Evolutionary conservation across 2,329 filamentous ascomycete species (phyloP).

Genomic region (Colletotrichum zoysiae): DNA sequence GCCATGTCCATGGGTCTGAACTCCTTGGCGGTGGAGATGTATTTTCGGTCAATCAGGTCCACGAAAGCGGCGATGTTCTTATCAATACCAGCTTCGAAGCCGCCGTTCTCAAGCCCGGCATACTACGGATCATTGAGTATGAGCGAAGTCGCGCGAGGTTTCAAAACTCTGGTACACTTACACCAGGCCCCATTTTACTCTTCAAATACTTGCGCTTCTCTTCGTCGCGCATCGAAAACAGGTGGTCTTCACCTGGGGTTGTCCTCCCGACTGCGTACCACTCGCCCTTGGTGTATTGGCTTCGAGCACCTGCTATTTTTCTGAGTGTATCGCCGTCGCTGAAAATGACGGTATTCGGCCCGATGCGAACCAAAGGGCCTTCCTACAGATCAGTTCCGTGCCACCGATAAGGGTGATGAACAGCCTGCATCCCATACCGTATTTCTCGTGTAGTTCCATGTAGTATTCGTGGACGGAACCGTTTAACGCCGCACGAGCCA

Average conservation of each 20-base stretch:
- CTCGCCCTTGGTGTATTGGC: conserved; percentile 38
- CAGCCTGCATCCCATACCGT: conserved; percentile 1
- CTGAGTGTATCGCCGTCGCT: conserved; percentile 40
- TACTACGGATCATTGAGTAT: conserved; percentile 10
- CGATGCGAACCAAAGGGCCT: conserved; percentile 43
- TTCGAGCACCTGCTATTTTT: conserved; percentile 35
- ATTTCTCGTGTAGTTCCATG: conserved; percentile 36
- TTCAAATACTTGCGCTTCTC: conserved; percentile 56
- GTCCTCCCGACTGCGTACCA: conserved; percentile 48
- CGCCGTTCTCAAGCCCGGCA: conserved; percentile 38
- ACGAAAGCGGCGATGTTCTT: conserved; percentile 26
- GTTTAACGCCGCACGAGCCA: conserved; percentile 42
- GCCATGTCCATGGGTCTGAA: conserved; percentile 41
- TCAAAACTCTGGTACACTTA: conserved; percentile 38
- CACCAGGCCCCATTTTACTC: conserved; percentile 62
- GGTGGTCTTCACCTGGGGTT: conserved; percentile 49
- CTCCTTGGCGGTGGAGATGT: conserved; percentile 33
- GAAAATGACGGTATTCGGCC: conserved; percentile 42
- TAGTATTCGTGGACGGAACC: conserved; percentile 30
- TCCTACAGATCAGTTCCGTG: conserved; percentile 37
- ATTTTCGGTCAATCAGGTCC: conserved; percentile 39
- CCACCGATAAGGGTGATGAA: conserved; percentile 31
- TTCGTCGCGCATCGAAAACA: conserved; percentile 50
- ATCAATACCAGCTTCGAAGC: conserved; percentile 38
- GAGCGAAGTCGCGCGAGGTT: no score